Percentiles rank a stretch among this genome's conserved stretches.
Conservation (phyloP, 352 stramenopile species). For the Pythium vanterpoolii region DNA sequence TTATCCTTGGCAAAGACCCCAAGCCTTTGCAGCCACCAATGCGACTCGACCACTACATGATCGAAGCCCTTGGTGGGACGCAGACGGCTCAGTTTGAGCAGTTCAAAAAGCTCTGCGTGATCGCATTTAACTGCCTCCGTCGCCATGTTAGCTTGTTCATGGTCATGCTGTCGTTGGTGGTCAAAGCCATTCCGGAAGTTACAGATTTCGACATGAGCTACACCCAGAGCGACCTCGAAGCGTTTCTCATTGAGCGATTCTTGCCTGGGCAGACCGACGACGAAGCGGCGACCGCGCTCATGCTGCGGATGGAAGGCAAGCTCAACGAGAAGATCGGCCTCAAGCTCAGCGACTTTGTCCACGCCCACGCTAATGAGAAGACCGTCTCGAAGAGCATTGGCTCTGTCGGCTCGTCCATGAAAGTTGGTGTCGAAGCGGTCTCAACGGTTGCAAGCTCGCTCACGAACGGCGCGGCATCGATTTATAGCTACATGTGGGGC, state of each 20-base stretch:
- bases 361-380: conserved; percentile 83
- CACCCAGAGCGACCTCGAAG: conserved; percentile 79
- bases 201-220: conserved; percentile 86
- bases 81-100: conserved; percentile 79
- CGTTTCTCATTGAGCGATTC: conserved; percentile 82
- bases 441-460: conserved; percentile 78
- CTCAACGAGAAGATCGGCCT: conserved; percentile 84
- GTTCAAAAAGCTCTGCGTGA: conserved; percentile 85
- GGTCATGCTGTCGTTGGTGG: conserved; percentile 82
- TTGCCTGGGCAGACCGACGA: conserved; percentile 78
- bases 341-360: conserved; percentile 85
- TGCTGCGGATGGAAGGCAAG: conserved; percentile 85
- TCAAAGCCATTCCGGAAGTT: conserved; percentile 80
- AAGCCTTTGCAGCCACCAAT: conserved; percentile 98
- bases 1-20: conserved; percentile 97
- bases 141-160: conserved; percentile 85
- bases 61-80: conserved; percentile 76
- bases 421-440: conserved; percentile 76
- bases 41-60: conserved; percentile 93
- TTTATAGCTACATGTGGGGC: conserved; percentile 88
- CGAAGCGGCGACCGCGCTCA: conserved; percentile 72
- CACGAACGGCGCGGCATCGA: conserved; percentile 67
- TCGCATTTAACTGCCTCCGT: conserved; percentile 84
- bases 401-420: conserved; percentile 74
- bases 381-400: conserved; percentile 81